Conservation (phyloP, 1,284 basidiomycete genomes). For the Fomitopsis schrenkii region DNA sequence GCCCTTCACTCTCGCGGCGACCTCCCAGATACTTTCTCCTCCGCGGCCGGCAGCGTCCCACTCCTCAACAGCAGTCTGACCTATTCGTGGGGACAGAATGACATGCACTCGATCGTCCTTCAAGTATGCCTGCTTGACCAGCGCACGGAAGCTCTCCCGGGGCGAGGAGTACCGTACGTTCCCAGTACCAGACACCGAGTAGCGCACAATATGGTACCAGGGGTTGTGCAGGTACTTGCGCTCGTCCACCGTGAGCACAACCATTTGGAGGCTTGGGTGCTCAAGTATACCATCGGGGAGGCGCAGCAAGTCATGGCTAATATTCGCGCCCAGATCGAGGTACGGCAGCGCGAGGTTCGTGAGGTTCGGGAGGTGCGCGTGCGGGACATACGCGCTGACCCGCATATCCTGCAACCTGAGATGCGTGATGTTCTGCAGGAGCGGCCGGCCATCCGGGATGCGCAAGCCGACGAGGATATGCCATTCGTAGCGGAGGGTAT, state of each 20-base stretch:
- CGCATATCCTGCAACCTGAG: conserved; percentile 22
- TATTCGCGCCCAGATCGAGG: conserved; percentile 20
- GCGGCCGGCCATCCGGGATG: conserved; percentile 9
- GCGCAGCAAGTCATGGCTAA: conserved; percentile 13
- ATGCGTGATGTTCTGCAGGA: conserved; percentile 24
- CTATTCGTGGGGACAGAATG: conserved; percentile 16
- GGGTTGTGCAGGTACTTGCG: conserved; percentile 18
- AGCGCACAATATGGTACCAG: conserved; percentile 18
- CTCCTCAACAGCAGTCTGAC: conserved; percentile 13
- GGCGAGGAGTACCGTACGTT: conserved; percentile 11
- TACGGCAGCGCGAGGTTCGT: conserved; percentile 25
- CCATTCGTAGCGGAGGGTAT: conserved; percentile 23
- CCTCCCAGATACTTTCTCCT: conserved; percentile 19
- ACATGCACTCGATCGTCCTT: conserved; percentile 20
- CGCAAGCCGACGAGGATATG: conserved; percentile 17
- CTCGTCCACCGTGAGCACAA: conserved; percentile 23
- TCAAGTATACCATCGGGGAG: conserved; percentile 18
- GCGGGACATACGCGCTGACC: conserved; percentile 20
- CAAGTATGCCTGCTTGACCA: conserved; percentile 13
- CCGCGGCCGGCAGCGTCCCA: conserved; percentile 20
- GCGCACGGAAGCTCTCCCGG: conserved; percentile 14
- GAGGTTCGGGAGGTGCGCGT: conserved; percentile 23
- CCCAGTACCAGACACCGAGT: conserved; percentile 4
- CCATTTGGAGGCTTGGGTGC: conserved; percentile 16
- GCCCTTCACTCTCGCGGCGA: conserved; percentile 11